Percentiles rank a stretch among this genome's conserved stretches.
Evolutionary conservation across 139 green algal species (phyloP).

Genomic region (Eudorina sp.): DNA sequence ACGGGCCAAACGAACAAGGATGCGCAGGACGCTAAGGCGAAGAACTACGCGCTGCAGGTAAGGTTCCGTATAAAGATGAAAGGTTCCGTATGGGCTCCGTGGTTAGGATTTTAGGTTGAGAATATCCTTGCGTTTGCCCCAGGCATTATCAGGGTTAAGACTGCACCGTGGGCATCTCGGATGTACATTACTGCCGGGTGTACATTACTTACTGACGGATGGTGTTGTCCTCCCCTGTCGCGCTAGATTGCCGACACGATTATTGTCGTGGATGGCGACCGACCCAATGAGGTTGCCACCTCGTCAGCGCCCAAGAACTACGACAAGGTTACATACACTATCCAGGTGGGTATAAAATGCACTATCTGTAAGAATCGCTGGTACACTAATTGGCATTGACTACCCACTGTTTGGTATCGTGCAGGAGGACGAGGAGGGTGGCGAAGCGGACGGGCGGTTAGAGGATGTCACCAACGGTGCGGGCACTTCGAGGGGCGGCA

Average conservation of each 20-base stretch:
- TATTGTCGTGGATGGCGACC: conserved; percentile 64
- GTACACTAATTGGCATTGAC: not conserved
- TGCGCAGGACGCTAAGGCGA: conserved; percentile 39
- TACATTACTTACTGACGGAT: too few species aligned
- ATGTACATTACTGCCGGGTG: too few species aligned
- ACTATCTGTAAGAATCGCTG: not conserved
- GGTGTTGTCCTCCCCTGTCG: not conserved
- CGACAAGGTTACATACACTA: conserved; percentile 72
- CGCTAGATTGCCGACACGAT: conserved; percentile 92
- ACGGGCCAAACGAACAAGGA: conserved; percentile 46
- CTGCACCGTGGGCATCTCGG: too few species aligned
- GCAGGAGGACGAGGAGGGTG: conserved; percentile 62
- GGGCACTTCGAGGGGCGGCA: not conserved
- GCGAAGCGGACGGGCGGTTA: conserved; percentile 48
- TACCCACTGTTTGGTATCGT: not conserved
- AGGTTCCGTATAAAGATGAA: too few species aligned
- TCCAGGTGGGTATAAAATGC: conserved; percentile 63
- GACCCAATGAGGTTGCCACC: conserved; percentile 79
- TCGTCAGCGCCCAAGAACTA: conserved; percentile 62
- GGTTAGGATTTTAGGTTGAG: too few species aligned
- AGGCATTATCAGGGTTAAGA: too few species aligned
- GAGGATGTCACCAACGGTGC: conserved; percentile 69
- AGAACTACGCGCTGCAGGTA: conserved; percentile 73
- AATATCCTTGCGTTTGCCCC: too few species aligned
- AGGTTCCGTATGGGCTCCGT: too few species aligned